Evolutionary conservation across 2,329 filamentous ascomycete genomes (phyloP).

Genomic region (Phaeosphaeria sp.): DNA sequence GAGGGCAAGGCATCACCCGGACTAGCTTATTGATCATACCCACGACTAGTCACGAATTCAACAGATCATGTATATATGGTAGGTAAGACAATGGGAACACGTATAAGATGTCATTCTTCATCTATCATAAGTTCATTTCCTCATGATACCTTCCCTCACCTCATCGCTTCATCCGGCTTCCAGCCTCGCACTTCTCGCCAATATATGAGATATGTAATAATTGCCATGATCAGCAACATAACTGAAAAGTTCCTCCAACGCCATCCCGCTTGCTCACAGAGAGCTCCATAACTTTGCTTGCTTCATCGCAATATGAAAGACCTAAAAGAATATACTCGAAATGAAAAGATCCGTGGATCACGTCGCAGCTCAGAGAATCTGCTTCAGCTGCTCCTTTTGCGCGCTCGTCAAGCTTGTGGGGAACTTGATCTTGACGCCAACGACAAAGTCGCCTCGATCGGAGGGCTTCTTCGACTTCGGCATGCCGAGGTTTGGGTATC

Average conservation of each 20-base stretch:
- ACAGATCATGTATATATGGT: no score
- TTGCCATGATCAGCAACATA: background rate
- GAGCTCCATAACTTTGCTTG: background rate
- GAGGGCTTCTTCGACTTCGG: constrained; percentile 88
- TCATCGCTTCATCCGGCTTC: background rate
- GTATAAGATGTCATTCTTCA: background rate
- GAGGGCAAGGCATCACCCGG: no score
- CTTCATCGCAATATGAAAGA: background rate
- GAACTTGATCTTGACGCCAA: constrained; percentile 93
- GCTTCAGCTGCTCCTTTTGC: constrained; percentile 82
- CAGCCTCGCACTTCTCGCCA: background rate
- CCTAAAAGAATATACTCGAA: constrained; percentile 1
- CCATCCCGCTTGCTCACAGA: background rate
- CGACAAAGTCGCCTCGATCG: constrained; percentile 84
- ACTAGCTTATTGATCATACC: no score
- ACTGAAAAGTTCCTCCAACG: background rate
- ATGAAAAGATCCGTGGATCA: no score
- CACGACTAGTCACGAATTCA: no score
- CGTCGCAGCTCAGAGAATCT: constrained; percentile 71
- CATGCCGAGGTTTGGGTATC: constrained; percentile 90
- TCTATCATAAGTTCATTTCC: background rate
- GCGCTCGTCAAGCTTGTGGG: constrained; percentile 75
- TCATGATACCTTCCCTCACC: background rate
- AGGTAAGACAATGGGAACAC: background rate
- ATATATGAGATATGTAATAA: background rate